These are phyloP conservation scores for Glebionis coronaria DNA, from an alignment of 129 eudicot genomes.

Conservation along the genomic window DNA sequence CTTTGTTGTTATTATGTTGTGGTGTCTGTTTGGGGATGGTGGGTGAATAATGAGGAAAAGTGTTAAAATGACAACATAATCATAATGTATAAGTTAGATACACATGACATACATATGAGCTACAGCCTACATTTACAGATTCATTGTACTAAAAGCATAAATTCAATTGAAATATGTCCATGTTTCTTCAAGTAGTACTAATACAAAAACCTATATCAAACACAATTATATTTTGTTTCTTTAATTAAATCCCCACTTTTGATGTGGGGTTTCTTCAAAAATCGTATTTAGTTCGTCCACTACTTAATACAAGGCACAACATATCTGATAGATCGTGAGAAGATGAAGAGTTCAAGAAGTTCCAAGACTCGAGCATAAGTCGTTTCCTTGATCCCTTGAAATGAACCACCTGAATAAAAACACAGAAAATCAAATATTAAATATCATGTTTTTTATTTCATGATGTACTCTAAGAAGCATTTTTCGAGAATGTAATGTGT, in stretches of 20 bases:
- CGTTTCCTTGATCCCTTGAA: conserved; percentile 89
- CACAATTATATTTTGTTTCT: not conserved
- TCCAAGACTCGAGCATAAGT: conserved; percentile 93
- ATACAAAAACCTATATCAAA: conserved; percentile 12
- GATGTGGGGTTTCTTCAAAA: conserved; percentile 32
- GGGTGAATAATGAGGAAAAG: no score
- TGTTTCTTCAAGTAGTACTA: not conserved
- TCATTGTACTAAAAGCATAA: not conserved
- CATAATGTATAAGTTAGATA: no score
- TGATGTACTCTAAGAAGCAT: not conserved
- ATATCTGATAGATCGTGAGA: conserved; percentile 58
- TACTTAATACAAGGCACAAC: conserved; percentile 72
- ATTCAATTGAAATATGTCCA: not conserved
- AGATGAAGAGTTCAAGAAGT: conserved; percentile 54
- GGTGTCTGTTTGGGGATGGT: no score
- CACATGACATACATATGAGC: no score
- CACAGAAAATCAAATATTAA: not conserved
- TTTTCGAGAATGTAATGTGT: not conserved
- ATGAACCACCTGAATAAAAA: conserved; percentile 62
- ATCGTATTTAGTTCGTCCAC: conserved; percentile 84
- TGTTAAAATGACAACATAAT: no score
- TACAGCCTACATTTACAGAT: no score
- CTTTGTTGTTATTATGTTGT: conserved; percentile 1
- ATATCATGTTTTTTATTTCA: not conserved
- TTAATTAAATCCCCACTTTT: not conserved